phyloP scores from a whole-genome alignment of 139 green algal species.

The Chlamydomonas urium region DNA sequence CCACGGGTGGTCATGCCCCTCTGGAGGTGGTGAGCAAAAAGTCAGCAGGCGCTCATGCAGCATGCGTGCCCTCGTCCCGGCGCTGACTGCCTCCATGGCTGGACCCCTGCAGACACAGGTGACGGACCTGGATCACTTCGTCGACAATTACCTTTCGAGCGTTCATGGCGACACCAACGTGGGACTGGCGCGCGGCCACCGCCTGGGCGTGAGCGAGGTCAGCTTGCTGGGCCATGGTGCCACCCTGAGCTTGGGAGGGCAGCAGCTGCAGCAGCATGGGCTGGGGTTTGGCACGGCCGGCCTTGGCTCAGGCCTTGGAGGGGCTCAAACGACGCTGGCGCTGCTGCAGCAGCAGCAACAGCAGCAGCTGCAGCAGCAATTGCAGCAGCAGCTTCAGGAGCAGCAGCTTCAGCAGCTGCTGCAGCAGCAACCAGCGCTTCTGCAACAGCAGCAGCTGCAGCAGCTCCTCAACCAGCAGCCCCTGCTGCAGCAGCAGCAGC shows the following conservation, averaged over 20 bases:
- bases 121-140: conserved; percentile 26
- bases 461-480: neutral
- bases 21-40: too few relatives aligned
- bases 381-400: neutral
- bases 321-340: neutral
- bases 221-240: neutral
- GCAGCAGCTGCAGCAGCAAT: conserved; percentile 8
- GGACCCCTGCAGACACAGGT: too few relatives aligned
- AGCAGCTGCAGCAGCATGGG: conserved; percentile 9
- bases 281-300: too few relatives aligned
- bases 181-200: neutral
- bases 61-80: too few relatives aligned
- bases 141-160: conserved; percentile 41
- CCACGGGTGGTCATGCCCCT: too few relatives aligned
- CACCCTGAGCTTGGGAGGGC: neutral
- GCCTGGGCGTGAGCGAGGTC: neutral
- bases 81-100: too few relatives aligned
- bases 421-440: conserved; percentile 14
- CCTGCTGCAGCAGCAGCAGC: too few relatives aligned
- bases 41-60: too few relatives aligned
- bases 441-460: neutral
- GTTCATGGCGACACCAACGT: neutral
- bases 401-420: conserved; percentile 11
- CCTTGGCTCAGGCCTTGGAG: neutral
- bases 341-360: conserved; percentile 8